Evolutionary conservation across 805 yeast genomes (phyloP).

Genomic region (Candida hungchunana): DNA sequence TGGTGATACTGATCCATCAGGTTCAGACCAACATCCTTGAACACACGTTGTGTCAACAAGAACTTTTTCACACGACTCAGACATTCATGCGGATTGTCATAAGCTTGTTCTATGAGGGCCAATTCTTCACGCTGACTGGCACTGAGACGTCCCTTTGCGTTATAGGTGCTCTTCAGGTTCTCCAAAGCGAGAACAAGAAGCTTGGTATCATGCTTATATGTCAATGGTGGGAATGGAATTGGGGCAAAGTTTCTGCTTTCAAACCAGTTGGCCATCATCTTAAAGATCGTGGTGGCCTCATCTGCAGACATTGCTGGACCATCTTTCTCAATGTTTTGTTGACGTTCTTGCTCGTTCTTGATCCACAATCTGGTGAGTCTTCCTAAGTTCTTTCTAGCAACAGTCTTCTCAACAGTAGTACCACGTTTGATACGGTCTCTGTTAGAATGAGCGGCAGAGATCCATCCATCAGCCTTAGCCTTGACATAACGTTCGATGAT

Average conservation of each 20-base stretch:
- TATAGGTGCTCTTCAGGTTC: constrained; percentile 74
- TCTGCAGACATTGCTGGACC: constrained; percentile 86
- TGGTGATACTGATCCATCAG: constrained; percentile 90
- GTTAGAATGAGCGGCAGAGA: constrained; percentile 86
- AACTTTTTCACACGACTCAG: constrained; percentile 78
- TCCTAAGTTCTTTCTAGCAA: constrained; percentile 89
- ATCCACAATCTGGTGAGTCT: constrained; percentile 90
- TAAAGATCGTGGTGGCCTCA: constrained; percentile 83
- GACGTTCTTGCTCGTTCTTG: constrained; percentile 87
- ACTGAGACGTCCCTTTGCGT: constrained; percentile 71
- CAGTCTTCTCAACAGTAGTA: constrained; percentile 91
- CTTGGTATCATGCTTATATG: constrained; percentile 92
- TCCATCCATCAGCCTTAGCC: constrained; percentile 97
- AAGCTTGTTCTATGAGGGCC: constrained; percentile 91
- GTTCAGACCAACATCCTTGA: constrained; percentile 81
- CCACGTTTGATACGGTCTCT: constrained; percentile 86
- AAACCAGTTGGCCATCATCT: constrained; percentile 88
- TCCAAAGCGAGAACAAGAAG: constrained; percentile 86
- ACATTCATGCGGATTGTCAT: constrained; percentile 94
- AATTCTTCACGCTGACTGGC: constrained; percentile 88
- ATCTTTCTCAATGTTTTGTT: constrained; percentile 67
- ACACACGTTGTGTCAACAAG: constrained; percentile 82
- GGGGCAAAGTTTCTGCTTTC: constrained; percentile 80
- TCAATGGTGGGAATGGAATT: constrained; percentile 89
- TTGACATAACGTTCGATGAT: constrained; percentile 86